Evolutionary conservation across 106 monocot species (phyloP).

Genomic region (Acorus gramineus): DNA sequence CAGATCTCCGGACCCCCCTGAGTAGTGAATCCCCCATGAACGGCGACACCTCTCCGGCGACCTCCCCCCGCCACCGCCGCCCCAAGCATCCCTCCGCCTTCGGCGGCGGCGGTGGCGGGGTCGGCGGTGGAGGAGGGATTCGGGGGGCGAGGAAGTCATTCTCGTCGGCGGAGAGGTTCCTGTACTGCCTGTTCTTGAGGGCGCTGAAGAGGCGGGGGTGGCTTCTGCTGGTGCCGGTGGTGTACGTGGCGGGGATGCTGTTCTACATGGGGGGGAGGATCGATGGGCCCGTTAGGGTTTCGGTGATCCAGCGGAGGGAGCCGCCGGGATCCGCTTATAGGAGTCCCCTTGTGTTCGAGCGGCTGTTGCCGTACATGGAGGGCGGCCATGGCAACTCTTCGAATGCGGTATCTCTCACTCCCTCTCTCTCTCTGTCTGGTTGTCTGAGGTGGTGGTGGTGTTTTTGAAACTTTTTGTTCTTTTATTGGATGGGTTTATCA

Average conservation of each 20-base stretch:
- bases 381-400: slow-evolving; percentile 41
- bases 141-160: slow-evolving; percentile 1
- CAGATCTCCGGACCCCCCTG: too few relatives aligned
- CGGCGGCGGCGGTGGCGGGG: slow-evolving; percentile 6
- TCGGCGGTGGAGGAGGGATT: slow-evolving; percentile 13
- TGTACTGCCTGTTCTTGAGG: slow-evolving; percentile 22
- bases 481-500: neutral
- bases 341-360: slow-evolving; percentile 65
- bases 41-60: too few relatives aligned
- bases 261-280: slow-evolving; percentile 29
- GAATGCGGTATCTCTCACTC: slow-evolving; percentile 39
- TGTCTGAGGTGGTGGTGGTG: neutral
- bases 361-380: slow-evolving; percentile 55
- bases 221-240: slow-evolving; percentile 42
- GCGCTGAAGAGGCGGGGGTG: slow-evolving; percentile 42
- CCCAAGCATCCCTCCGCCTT: neutral
- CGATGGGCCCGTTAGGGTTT: slow-evolving; percentile 21
- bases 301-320: slow-evolving; percentile 29
- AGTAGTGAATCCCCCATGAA: too few relatives aligned
- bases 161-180: slow-evolving; percentile 15
- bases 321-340: slow-evolving; percentile 59
- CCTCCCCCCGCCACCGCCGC: too few relatives aligned
- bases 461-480: neutral
- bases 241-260: slow-evolving; percentile 53
- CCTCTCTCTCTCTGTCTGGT: neutral